Base-by-base conservation (phyloP, 495 filamentous ascomycete genomes). In the Penicillium cosmopolitanum region DNA sequence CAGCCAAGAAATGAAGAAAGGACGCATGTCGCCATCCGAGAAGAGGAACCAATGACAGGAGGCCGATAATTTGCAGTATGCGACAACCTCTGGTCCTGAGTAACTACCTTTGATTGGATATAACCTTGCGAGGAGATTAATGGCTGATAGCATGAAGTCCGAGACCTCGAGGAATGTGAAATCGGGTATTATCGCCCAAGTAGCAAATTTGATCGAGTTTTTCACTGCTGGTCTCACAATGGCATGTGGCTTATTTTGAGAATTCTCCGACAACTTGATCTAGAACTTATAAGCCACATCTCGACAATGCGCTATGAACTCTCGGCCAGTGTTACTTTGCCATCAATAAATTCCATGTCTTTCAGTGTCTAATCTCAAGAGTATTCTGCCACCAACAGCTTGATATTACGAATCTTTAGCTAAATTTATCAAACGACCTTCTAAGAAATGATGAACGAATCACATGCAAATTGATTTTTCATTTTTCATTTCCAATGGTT, bases 11-110 rank as follows among this genome's bases (percentile, higher is more conserved):
- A 40, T 46, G 43, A n/a, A 19, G 36, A 53, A 16, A 53, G 23
- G 16, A 18, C 21, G 34, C 21, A 43, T 55, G 57, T 51, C 44
- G 34, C 52, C n/a, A 33, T 33, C 13, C 13, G 55, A 31, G 31
- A 12, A 18, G 40, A 25, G 31, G 21, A 0, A 5, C 42, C 42
- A 44, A 56, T 35, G 18, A 15, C 12, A 12, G 1, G 3, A 16
- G 18, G 16, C 10, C 25, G 44, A 53, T 33, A 5, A 44, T 23
- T 10, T 25, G 50, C 10, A 58, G 33, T 56, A 44, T 61, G 57
- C 47, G 28, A 61, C 43, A 42, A 19, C 46, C n/a, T 47, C 15
- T 38, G 23, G 53, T 16, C 18, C 43, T 15, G 7, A 13, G 11
- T 25, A 13, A 28, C 9, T 31, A 15, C 11, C 40, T 43, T 55